phyloP scores from a whole-genome alignment of 345 rosid genomes.

The Lepidium didymum region DNA sequence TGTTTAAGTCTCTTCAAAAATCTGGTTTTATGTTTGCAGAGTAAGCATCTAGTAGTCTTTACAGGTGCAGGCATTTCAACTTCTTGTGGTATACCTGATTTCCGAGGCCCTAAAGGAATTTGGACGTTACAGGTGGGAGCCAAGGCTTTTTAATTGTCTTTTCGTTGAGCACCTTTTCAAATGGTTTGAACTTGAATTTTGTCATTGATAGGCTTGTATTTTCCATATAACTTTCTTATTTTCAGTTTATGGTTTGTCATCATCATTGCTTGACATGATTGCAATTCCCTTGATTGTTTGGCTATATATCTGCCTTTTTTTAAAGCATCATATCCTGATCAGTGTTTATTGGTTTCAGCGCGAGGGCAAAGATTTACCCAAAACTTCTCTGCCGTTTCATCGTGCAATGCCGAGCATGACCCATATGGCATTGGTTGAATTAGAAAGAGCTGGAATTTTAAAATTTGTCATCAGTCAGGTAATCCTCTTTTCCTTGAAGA shows the following conservation, averaged over 20 bases:
- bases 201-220: neutral
- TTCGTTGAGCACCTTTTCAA: neutral
- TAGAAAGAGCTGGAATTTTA: slow-evolving; percentile 80
- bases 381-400: slow-evolving; percentile 90
- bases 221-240: neutral
- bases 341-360: slow-evolving; percentile 42
- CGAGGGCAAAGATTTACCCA: slow-evolving; percentile 82
- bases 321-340: neutral
- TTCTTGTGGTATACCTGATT: slow-evolving; percentile 96
- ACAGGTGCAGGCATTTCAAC: slow-evolving; percentile 99
- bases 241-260: neutral
- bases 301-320: neutral
- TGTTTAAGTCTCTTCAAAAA: slow-evolving; percentile 17
- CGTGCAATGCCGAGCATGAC: slow-evolving; percentile 97
- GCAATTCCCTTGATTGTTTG: neutral
- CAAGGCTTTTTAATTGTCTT: neutral
- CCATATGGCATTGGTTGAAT: slow-evolving; percentile 92
- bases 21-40: slow-evolving; percentile 59
- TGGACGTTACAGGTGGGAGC: slow-evolving; percentile 85
- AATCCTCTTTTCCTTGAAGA: neutral
- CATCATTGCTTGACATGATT: neutral
- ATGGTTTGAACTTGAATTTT: neutral
- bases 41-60: slow-evolving; percentile 96
- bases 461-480: slow-evolving; percentile 95
- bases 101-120: slow-evolving; percentile 95